These are phyloP conservation scores for Naematelia encephala DNA, from an alignment of 768 basidiomycete genomes.

Conservation along the genomic window DNA sequence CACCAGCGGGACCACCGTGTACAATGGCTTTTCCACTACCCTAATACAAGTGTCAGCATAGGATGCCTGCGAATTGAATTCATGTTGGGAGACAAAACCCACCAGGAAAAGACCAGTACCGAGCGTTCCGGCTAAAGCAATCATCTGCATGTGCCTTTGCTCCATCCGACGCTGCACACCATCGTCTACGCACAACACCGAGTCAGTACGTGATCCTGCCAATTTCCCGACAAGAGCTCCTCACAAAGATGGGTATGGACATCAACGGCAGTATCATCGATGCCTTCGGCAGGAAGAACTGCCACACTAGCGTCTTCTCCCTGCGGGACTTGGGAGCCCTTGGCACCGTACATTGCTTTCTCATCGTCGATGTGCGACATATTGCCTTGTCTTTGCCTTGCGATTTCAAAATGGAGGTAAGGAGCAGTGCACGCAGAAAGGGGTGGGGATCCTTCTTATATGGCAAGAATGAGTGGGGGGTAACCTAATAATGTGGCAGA, in stretches of 20 bases:
- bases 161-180: slow-evolving; percentile 63
- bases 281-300: slow-evolving; percentile 8
- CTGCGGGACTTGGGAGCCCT: neutral
- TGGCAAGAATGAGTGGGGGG: too few relatives aligned
- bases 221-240: neutral
- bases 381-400: neutral
- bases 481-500: too few relatives aligned
- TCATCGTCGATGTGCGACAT: slow-evolving; percentile 6
- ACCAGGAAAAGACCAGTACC: slow-evolving; percentile 24
- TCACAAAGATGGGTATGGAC: slow-evolving; percentile 32
- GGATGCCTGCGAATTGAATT: neutral
- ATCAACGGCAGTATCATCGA: slow-evolving; percentile 21
- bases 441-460: too few relatives aligned
- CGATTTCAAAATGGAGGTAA: neutral
- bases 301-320: too few relatives aligned
- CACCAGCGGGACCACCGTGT: slow-evolving; percentile 31
- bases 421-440: too few relatives aligned
- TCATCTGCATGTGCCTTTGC: slow-evolving; percentile 38
- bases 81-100: slow-evolving; percentile 42
- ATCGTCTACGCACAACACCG: slow-evolving; percentile 50
- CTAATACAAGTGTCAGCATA: neutral
- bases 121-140: slow-evolving; percentile 27
- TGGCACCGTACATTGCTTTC: slow-evolving; percentile 2
- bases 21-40: slow-evolving; percentile 27
- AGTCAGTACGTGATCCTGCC: neutral